phyloP scores from a whole-genome alignment of 305 asterid species.

The Plantago coronopus region DNA sequence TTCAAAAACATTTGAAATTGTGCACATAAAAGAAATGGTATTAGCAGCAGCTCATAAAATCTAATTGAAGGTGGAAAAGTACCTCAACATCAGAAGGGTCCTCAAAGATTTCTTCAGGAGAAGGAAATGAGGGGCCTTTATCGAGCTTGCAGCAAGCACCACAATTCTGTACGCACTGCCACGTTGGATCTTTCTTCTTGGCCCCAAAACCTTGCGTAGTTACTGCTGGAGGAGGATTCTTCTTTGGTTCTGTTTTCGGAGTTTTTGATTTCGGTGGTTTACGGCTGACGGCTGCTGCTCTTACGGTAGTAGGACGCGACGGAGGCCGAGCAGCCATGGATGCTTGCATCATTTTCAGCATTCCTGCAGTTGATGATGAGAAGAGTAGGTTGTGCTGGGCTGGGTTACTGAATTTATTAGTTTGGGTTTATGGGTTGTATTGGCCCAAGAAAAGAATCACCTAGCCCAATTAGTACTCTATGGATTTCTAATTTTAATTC shows the following conservation, averaged over 20 bases:
- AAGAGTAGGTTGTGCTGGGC: slow-evolving; percentile 5
- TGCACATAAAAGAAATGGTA: too few relatives aligned
- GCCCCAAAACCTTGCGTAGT: slow-evolving; percentile 52
- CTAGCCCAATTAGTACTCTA: too few relatives aligned
- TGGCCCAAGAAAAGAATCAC: too few relatives aligned
- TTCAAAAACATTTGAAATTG: too few relatives aligned
- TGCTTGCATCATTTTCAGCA: slow-evolving; percentile 30
- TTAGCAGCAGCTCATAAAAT: too few relatives aligned
- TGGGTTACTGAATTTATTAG: neutral
- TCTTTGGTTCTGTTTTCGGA: slow-evolving; percentile 22
- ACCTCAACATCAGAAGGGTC: slow-evolving; percentile 80
- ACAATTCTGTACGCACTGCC: slow-evolving; percentile 80
- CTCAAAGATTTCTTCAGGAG: slow-evolving; percentile 73
- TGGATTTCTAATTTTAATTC: too few relatives aligned
- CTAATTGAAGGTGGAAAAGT: neutral
- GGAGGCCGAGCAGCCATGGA: slow-evolving; percentile 38
- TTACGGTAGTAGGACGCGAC: slow-evolving; percentile 37
- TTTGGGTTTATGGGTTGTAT: neutral
- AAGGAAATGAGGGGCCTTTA: slow-evolving; percentile 76
- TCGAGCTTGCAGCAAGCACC: slow-evolving; percentile 96
- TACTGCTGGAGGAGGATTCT: slow-evolving; percentile 19
- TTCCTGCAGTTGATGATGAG: neutral
- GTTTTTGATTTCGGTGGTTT: slow-evolving; percentile 26
- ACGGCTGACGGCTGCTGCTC: slow-evolving; percentile 35
- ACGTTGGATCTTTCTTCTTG: slow-evolving; percentile 58